phyloP scores from a whole-genome alignment of 1,139 yeast genomes.

The Casaregolazyma lundiana region DNA sequence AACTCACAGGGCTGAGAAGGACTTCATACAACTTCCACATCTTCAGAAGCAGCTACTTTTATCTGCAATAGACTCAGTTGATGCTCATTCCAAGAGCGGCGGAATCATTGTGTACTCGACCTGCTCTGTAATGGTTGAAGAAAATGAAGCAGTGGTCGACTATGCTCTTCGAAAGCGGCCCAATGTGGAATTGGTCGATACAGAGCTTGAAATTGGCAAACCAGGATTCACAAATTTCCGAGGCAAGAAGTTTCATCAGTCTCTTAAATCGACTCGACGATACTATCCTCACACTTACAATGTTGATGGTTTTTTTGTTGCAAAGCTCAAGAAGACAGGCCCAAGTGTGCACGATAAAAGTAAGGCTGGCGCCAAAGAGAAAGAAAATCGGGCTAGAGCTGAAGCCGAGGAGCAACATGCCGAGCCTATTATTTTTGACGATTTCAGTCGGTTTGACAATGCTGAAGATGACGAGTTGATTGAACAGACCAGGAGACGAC shows the following conservation, averaged over 20 bases:
- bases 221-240: constrained; percentile 92
- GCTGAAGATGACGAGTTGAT: constrained; percentile 73
- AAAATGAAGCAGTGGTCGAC: constrained; percentile 98
- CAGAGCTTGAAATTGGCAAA: constrained; percentile 92
- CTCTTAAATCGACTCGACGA: constrained; percentile 77
- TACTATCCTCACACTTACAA: constrained; percentile 98
- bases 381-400: constrained; percentile 72
- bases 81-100: constrained; percentile 85
- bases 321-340: constrained; percentile 89
- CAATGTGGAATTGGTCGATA: constrained; percentile 88
- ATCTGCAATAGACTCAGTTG: constrained; percentile 96
- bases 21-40: constrained; percentile 94
- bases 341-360: constrained; percentile 62
- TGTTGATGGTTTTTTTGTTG: constrained; percentile 97
- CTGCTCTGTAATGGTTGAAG: constrained; percentile 97
- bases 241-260: constrained; percentile 84
- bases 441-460: constrained; percentile 77
- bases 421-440: constrained; percentile 71
- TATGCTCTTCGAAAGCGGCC: constrained; percentile 96
- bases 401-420: constrained; percentile 63
- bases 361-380: constrained; percentile 85
- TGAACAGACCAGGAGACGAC: constrained; percentile 67
- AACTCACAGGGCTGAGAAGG: constrained; percentile 90
- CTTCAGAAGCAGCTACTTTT: constrained; percentile 88
- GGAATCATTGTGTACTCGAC: constrained; percentile 96